phyloP scores from a whole-genome alignment of 768 basidiomycete species.

The Mycena albidolilacea region DNA sequence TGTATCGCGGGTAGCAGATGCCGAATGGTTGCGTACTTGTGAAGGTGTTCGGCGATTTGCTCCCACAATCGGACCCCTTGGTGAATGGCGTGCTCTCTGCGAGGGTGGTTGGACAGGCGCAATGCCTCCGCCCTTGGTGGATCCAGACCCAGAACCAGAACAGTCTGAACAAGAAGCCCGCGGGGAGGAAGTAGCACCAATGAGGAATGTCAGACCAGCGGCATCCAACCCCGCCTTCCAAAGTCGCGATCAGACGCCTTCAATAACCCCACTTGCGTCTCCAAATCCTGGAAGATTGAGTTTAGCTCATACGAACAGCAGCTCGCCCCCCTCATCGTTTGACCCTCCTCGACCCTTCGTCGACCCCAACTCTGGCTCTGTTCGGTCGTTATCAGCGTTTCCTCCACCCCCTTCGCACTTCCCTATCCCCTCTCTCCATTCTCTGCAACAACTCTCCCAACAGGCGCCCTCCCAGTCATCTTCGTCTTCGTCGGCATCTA shows the following conservation, averaged over 20 bases:
- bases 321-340: conserved; percentile 48
- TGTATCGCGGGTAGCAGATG: conserved; percentile 81
- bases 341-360: conserved; percentile 55
- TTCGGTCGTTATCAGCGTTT: conserved; percentile 82
- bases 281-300: conserved; percentile 25
- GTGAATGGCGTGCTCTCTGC: conserved; percentile 80
- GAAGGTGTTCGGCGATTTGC: conserved; percentile 80
- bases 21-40: conserved; percentile 81
- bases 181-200: conserved; percentile 6
- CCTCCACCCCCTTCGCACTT: conserved; percentile 82
- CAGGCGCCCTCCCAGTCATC: conserved; percentile 27
- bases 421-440: conserved; percentile 66
- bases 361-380: conserved; percentile 64
- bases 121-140: conserved; percentile 61
- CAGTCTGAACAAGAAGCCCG: conserved; percentile 26
- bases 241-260: conserved; percentile 30
- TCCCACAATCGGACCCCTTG: conserved; percentile 77
- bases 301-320: conserved; percentile 36
- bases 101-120: conserved; percentile 81
- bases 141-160: conserved; percentile 41
- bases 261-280: conserved; percentile 32
- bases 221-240: conserved; percentile 11
- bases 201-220: conserved; percentile 33
- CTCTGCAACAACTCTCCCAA: background rate
- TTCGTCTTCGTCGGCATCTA: conserved; percentile 44